Evolutionary conservation across 768 basidiomycete genomes (phyloP).

Genomic region (Hericium erinaceus): DNA sequence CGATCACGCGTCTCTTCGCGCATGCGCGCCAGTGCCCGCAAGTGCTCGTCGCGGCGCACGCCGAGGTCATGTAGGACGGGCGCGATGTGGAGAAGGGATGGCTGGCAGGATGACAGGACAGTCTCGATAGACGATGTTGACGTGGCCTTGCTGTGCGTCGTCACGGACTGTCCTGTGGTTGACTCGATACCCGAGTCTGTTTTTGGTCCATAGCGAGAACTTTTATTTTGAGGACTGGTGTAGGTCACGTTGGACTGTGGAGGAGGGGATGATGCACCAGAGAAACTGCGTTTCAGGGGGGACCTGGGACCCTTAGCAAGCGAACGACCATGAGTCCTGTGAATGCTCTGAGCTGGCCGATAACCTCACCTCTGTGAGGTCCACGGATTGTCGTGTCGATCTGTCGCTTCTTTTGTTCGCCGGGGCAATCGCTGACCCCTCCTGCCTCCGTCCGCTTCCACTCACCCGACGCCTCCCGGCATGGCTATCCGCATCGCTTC

Average conservation of each 20-base stretch:
- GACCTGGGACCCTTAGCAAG: conserved; percentile 1
- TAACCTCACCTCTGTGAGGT: conserved; percentile 19
- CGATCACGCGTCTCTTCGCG: conserved; percentile 59
- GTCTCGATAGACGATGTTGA: conserved; percentile 36
- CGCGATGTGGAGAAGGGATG: conserved; percentile 53
- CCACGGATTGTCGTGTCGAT: conserved; percentile 15
- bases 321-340: background rate
- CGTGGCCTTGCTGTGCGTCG: conserved; percentile 24
- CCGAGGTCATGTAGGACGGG: conserved; percentile 51
- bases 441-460: conserved; percentile 5
- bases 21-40: conserved; percentile 51
- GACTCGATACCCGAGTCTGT: conserved; percentile 8
- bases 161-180: background rate
- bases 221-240: background rate
- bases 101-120: conserved; percentile 52
- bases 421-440: background rate
- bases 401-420: conserved; percentile 13
- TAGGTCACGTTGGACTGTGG: conserved; percentile 1
- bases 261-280: conserved; percentile 4
- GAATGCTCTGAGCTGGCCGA: background rate
- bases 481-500: conserved; percentile 18
- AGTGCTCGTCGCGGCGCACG: conserved; percentile 48
- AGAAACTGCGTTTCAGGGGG: conserved; percentile 1
- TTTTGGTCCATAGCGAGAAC: background rate
- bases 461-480: conserved; percentile 14